phyloP scores from a whole-genome alignment of 805 yeast species.

The Kuraishia borneana region DNA sequence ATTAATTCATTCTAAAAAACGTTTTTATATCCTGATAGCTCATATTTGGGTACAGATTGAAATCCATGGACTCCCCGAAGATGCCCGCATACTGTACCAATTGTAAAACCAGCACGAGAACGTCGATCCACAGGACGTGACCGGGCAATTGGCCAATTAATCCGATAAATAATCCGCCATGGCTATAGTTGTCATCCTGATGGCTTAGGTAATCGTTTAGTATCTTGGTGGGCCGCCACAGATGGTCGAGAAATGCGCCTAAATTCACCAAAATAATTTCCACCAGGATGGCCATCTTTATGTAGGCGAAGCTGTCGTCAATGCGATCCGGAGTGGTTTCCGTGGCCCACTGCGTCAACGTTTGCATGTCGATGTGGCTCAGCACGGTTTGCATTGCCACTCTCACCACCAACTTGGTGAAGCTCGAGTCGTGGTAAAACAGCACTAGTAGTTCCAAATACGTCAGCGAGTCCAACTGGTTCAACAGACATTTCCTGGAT shows the following conservation, averaged over 20 bases:
- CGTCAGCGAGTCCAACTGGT: conserved; percentile 6
- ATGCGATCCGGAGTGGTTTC: not conserved
- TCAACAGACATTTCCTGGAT: too few species aligned
- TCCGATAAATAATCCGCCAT: conserved; percentile 7
- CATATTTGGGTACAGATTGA: too few species aligned
- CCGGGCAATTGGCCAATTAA: conserved; percentile 8
- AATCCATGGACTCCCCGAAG: not conserved
- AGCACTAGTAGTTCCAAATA: conserved; percentile 10
- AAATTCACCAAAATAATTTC: conserved; percentile 9
- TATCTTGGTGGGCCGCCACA: conserved; percentile 2
- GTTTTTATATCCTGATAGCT: too few species aligned
- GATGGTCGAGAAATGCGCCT: conserved; percentile 8
- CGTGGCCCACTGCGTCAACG: conserved; percentile 8
- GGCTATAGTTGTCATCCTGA: conserved; percentile 6
- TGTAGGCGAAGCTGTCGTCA: conserved; percentile 5
- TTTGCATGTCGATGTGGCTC: conserved; percentile 7
- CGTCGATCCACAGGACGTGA: conserved; percentile 3
- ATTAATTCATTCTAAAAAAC: too few species aligned
- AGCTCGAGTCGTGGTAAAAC: conserved; percentile 14
- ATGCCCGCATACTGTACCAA: not conserved
- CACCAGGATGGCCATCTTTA: conserved; percentile 6
- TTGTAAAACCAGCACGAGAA: conserved; percentile 5
- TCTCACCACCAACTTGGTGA: conserved; percentile 11
- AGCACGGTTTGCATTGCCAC: conserved; percentile 10
- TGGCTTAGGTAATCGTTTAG: not conserved